Percentiles rank a stretch among this genome's conserved stretches.
Evolutionary conservation across 2,329 filamentous ascomycete species (phyloP).

Genomic region (Sporothrix brunneoviolacea): DNA sequence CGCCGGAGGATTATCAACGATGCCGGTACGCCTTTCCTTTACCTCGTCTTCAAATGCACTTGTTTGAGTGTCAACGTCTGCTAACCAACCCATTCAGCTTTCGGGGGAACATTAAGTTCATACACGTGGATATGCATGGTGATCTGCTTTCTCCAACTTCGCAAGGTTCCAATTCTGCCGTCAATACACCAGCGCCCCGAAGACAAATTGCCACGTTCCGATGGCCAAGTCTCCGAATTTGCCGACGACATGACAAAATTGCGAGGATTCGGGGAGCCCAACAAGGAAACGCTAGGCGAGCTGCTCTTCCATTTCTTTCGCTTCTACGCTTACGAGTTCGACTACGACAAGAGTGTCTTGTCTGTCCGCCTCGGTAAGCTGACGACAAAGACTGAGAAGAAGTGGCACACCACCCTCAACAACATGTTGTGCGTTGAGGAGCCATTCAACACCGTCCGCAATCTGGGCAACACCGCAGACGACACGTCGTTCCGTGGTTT

Average conservation of each 20-base stretch:
- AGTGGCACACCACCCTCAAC: conserved; percentile 73
- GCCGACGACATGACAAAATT: conserved; percentile 78
- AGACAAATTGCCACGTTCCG: conserved; percentile 51
- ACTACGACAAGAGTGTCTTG: conserved; percentile 77
- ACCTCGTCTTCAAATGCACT: background rate
- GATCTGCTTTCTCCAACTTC: conserved; percentile 88
- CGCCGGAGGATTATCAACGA: conserved; percentile 89
- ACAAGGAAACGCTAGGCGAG: conserved; percentile 74
- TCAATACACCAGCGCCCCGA: conserved; percentile 70
- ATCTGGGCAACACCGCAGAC: conserved; percentile 93
- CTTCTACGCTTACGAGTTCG: conserved; percentile 87
- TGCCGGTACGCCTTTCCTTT: conserved; percentile 55
- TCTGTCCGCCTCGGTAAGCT: conserved; percentile 78
- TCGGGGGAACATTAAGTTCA: conserved; percentile 89
- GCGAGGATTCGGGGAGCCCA: conserved; percentile 65
- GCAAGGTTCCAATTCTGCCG: conserved; percentile 76
- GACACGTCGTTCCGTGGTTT: conserved; percentile 89
- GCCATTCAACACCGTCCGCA: conserved; percentile 83
- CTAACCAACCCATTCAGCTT: conserved; percentile 46
- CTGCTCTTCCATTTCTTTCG: conserved; percentile 95
- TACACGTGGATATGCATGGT: conserved; percentile 99
- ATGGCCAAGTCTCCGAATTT: conserved; percentile 68
- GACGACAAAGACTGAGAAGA: conserved; percentile 76
- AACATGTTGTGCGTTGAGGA: conserved; percentile 93
- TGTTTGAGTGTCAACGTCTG: background rate